phyloP scores from a whole-genome alignment of 352 stramenopile genomes.

The Pythium dissimile region DNA sequence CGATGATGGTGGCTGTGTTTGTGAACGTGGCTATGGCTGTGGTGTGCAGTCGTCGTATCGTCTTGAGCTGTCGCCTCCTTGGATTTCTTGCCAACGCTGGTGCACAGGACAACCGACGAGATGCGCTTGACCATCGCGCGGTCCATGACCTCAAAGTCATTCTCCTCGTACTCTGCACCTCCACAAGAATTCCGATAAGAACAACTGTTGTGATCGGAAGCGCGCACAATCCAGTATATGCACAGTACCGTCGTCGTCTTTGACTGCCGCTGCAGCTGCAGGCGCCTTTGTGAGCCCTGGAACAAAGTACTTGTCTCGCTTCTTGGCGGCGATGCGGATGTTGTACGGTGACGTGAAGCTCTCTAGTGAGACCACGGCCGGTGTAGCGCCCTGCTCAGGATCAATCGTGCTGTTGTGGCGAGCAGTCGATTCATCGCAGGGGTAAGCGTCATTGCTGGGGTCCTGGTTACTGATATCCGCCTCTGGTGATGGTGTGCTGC shows the following conservation, averaged over 20 bases:
- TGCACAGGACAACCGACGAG: constrained; percentile 64
- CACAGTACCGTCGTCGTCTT: constrained; percentile 31
- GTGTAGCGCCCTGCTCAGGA: background rate
- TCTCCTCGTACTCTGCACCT: constrained; percentile 45
- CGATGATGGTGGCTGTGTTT: background rate
- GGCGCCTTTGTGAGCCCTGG: constrained; percentile 31
- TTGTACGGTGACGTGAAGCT: constrained; percentile 79
- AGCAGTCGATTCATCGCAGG: too few species aligned
- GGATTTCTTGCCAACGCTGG: constrained; percentile 53
- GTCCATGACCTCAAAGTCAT: constrained; percentile 75
- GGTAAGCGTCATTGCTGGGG: background rate
- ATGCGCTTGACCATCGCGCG: constrained; percentile 75
- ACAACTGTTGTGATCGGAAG: too few species aligned
- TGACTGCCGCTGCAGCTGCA: background rate
- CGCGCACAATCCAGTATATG: too few species aligned
- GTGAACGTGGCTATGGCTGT: too few species aligned
- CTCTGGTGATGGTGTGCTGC: background rate
- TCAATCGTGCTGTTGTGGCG: too few species aligned
- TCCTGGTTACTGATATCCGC: background rate
- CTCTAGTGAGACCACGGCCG: constrained; percentile 30
- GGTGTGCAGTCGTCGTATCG: background rate
- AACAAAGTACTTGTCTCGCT: constrained; percentile 55
- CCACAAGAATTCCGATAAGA: background rate
- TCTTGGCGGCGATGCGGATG: constrained; percentile 59
- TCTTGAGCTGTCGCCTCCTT: background rate